phyloP scores from a whole-genome alignment of 2,329 filamentous ascomycete genomes.

The Elsinoe fawcettii region DNA sequence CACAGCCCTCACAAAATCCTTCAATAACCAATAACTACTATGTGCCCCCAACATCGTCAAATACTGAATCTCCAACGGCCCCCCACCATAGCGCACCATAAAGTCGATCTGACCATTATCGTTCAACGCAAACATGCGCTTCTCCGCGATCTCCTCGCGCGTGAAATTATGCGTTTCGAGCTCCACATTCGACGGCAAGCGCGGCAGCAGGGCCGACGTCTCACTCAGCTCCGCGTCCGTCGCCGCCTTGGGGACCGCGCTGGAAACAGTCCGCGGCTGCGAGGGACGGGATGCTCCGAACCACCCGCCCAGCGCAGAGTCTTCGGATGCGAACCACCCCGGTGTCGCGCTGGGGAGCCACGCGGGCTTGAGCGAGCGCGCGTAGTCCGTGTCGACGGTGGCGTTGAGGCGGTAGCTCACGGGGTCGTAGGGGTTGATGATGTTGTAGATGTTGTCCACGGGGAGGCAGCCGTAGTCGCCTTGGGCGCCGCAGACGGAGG shows the following conservation, averaged over 20 bases:
- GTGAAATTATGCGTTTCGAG: constrained; percentile 94
- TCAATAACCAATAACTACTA: constrained; percentile 83
- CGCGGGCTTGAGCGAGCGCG: constrained; percentile 65
- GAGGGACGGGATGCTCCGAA: constrained; percentile 28
- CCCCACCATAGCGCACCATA: constrained; percentile 73
- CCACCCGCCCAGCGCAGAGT: constrained; percentile 25
- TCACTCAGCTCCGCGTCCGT: constrained; percentile 26
- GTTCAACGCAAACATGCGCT: constrained; percentile 77
- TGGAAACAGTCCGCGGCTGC: not conserved
- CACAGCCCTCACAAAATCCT: constrained; percentile 82
- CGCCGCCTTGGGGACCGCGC: constrained; percentile 23
- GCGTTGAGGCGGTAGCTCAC: constrained; percentile 92
- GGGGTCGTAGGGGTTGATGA: constrained; percentile 68
- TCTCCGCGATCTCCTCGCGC: constrained; percentile 84
- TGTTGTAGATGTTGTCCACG: constrained; percentile 93
- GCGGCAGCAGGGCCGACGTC: constrained; percentile 27
- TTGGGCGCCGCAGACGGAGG: constrained; percentile 63
- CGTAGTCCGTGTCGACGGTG: constrained; percentile 74
- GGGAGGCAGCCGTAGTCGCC: constrained; percentile 84
- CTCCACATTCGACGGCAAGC: constrained; percentile 57
- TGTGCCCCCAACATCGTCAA: constrained; percentile 95
- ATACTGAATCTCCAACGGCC: constrained; percentile 89
- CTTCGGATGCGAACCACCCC: constrained; percentile 34
- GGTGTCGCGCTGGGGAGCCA: constrained; percentile 67
- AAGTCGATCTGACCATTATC: constrained; percentile 96